Conservation (phyloP, 2,329 filamentous ascomycete species). For the Meredithiella fracta region DNA sequence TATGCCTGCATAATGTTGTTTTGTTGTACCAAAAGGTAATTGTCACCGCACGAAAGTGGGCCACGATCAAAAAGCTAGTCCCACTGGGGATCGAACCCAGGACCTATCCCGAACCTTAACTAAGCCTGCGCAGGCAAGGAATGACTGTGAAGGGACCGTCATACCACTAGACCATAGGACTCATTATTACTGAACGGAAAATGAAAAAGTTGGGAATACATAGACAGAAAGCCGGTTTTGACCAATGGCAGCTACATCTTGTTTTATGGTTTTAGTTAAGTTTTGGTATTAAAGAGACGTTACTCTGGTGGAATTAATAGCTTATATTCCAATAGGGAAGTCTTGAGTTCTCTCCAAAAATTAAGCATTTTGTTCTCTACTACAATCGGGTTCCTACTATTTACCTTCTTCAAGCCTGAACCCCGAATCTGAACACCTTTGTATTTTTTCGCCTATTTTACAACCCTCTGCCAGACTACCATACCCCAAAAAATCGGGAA, state of each 20-base stretch:
- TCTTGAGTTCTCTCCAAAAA: too few species aligned
- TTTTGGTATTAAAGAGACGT: too few species aligned
- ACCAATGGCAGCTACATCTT: too few species aligned
- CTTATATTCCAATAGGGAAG: too few species aligned
- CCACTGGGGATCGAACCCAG: conserved; percentile 15
- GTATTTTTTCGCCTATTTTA: conserved; percentile 9
- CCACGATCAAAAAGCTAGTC: conserved; percentile 4
- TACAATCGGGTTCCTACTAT: not conserved
- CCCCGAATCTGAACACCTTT: not conserved
- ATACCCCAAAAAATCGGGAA: not conserved
- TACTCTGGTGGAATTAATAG: too few species aligned
- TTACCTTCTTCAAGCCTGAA: not conserved
- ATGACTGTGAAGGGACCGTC: conserved; percentile 14
- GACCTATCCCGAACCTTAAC: conserved; percentile 13
- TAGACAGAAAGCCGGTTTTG: too few species aligned
- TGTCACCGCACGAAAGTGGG: not conserved
- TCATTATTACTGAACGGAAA: too few species aligned
- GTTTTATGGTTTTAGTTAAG: too few species aligned
- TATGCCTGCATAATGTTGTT: too few species aligned
- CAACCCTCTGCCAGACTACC: conserved; percentile 8
- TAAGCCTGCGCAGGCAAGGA: too few species aligned
- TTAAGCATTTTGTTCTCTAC: too few species aligned
- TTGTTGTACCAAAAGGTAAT: not conserved
- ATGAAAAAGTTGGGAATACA: too few species aligned
- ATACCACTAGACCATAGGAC: conserved; percentile 15